Conservation (phyloP, 2,329 filamentous ascomycete genomes). For the Colletotrichum lindemuthianum region DNA sequence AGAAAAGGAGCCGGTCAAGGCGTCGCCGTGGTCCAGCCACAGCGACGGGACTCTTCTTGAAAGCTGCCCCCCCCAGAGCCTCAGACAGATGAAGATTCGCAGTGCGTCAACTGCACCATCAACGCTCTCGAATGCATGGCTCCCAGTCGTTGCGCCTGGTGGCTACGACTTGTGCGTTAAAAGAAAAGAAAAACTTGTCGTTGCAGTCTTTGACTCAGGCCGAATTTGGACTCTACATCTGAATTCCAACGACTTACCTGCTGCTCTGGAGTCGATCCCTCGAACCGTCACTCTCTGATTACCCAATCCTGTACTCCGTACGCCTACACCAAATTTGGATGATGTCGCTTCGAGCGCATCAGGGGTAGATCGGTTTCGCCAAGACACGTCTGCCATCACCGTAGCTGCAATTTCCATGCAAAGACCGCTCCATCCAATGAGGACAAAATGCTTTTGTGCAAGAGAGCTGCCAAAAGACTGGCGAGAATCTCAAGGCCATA, state of each 20-base stretch:
- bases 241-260: no score
- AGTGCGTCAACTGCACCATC: no score
- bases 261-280: no score
- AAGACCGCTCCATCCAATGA: neutral
- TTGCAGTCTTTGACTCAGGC: no score
- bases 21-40: slow-evolving; percentile 26
- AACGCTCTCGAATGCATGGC: no score
- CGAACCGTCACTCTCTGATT: neutral
- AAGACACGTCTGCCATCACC: slow-evolving; percentile 7
- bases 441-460: neutral
- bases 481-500: no score
- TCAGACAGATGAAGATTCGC: no score
- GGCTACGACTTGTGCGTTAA: no score
- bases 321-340: neutral
- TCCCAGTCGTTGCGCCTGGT: no score
- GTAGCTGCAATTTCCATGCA: neutral
- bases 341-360: slow-evolving; percentile 1
- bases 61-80: neutral
- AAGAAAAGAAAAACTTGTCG: no score
- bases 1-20: slow-evolving; percentile 12
- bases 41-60: neutral
- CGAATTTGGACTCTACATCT: no score
- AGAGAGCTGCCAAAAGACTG: neutral
- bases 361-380: slow-evolving; percentile 5
- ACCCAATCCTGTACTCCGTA: neutral